phyloP scores from a whole-genome alignment of 106 monocot genomes.

The Dioscorea alata region DNA sequence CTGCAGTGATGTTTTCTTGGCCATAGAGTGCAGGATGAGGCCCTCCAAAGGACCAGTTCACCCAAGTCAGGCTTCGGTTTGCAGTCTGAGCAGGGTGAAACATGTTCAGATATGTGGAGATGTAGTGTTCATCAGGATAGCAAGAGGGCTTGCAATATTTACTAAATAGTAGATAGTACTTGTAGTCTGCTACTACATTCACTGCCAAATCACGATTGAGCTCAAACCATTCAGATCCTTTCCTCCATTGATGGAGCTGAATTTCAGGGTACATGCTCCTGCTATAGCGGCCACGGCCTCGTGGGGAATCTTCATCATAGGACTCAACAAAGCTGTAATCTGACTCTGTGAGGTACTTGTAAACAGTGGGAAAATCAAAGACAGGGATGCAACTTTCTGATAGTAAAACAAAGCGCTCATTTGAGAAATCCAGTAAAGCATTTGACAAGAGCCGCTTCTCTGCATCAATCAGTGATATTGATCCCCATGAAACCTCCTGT shows the following conservation, averaged over 20 bases:
- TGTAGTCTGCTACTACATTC: conserved; percentile 23
- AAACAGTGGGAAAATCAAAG: conserved; percentile 29
- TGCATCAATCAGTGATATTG: conserved; percentile 32
- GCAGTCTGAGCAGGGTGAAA: conserved; percentile 14
- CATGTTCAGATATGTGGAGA: conserved; percentile 31
- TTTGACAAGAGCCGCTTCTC: conserved; percentile 43
- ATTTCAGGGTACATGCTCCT: conserved; percentile 25
- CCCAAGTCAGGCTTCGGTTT: conserved; percentile 27
- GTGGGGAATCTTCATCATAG: conserved; percentile 36
- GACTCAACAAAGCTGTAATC: conserved; percentile 35
- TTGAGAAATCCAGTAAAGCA: conserved; percentile 40
- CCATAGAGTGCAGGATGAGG: conserved; percentile 27
- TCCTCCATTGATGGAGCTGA: conserved; percentile 26
- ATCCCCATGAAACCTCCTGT: conserved; percentile 33
- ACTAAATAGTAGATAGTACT: conserved; percentile 17
- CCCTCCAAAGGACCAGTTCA: conserved; percentile 23
- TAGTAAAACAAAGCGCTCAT: conserved; percentile 36
- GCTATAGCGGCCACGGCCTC: conserved; percentile 38
- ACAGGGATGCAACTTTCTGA: conserved; percentile 46
- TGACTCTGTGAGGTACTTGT: conserved; percentile 29
- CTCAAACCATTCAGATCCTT: conserved; percentile 29
- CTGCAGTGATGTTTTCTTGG: conserved; percentile 8
- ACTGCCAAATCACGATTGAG: conserved; percentile 25
- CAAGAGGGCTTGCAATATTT: conserved; percentile 31
- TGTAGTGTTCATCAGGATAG: conserved; percentile 34